Conservation (phyloP, 176 grass and related monocot species). For the Aegilops longissima region DNA sequence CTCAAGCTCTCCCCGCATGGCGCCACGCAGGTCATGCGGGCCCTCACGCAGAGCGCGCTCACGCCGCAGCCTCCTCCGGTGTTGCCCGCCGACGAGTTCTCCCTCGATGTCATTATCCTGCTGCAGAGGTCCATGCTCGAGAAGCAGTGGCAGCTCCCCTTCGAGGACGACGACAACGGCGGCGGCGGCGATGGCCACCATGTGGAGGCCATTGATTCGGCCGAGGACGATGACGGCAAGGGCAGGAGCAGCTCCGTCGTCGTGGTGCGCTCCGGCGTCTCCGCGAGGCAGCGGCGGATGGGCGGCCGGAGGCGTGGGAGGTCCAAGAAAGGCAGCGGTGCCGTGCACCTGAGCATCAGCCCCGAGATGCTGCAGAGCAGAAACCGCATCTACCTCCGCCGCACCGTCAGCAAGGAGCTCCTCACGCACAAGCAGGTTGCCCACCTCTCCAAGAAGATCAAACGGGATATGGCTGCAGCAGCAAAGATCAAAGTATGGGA, state of each 20-base stretch:
- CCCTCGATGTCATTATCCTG: constrained; percentile 72
- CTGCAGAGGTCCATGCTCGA: constrained; percentile 91
- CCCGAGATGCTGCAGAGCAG: constrained; percentile 70
- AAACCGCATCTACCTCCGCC: constrained; percentile 70
- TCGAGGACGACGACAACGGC: constrained; percentile 45
- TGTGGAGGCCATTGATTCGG: constrained; percentile 8
- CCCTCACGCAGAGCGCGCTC: constrained; percentile 59
- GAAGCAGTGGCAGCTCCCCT: constrained; percentile 97
- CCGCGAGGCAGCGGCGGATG: constrained; percentile 71
- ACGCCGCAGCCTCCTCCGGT: constrained; percentile 15
- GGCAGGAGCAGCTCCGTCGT: constrained; percentile 1
- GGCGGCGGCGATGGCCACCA: background rate
- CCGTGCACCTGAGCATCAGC: constrained; percentile 43
- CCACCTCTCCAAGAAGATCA: constrained; percentile 93
- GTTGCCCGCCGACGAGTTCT: constrained; percentile 24
- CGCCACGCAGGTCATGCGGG: constrained; percentile 62
- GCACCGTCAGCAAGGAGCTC: constrained; percentile 68
- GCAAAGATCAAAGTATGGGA: constrained; percentile 50
- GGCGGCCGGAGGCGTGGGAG: constrained; percentile 33
- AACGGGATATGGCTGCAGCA: constrained; percentile 71
- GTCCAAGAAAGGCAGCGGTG: constrained; percentile 23
- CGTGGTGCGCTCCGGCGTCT: constrained; percentile 55
- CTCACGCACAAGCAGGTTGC: constrained; percentile 89
- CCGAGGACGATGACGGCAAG: background rate
- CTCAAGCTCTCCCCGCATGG: constrained; percentile 45